Base-by-base conservation (phyloP, 768 basidiomycete genomes). In the Rhodotorula paludigena region DNA sequence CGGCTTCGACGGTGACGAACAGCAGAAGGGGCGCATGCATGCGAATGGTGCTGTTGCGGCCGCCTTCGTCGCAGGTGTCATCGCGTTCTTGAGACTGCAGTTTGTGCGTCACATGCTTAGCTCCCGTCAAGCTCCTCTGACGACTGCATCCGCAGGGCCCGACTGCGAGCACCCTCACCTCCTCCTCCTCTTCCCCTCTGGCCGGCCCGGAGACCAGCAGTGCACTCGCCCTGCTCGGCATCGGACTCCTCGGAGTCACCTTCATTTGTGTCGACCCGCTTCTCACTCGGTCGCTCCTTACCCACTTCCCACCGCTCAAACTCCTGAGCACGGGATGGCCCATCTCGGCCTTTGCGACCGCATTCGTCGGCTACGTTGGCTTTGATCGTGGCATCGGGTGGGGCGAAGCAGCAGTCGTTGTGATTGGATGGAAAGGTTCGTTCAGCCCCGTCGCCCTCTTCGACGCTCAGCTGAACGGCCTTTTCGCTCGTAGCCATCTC, bases 401-500 rank as follows among this genome's bases (percentile, higher is more conserved):
- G 81, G 81, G 81, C 5, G 90, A 92, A 73, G 68, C 85, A 14
- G 73, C 84, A 1, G 81, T 89, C 12, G 85, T 82, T 0, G 70
- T 79, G 10, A 78, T 87, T 38, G 82, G 90, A 30, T 86, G 85
- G 76, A 82, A 84, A 57, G 89, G 90, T 89, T 45, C 83, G 69
- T 48, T 21, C 12, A 42, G 20, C 48, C 32, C n/a, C 52, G 45
- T 32, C 10, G 6, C 25, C 35, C 28, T 10, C 25, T 11, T 4
- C 23, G 6, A 15, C 23, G 23, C 25, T 25, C 28, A 35, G 33
- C 28, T 55, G 45, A 54, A 8, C 23, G 21, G 8, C 14, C n/a
- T 28, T 20, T 9, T 23, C 36, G 14, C 30, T 2, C n/a, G 55
- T 60, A 75, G 74, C 63, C 57, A 66, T 75, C 63, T 44, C 71